These are phyloP conservation scores for Collybiopsis confluens DNA, from an alignment of 768 basidiomycete genomes.

Conservation along the genomic window DNA sequence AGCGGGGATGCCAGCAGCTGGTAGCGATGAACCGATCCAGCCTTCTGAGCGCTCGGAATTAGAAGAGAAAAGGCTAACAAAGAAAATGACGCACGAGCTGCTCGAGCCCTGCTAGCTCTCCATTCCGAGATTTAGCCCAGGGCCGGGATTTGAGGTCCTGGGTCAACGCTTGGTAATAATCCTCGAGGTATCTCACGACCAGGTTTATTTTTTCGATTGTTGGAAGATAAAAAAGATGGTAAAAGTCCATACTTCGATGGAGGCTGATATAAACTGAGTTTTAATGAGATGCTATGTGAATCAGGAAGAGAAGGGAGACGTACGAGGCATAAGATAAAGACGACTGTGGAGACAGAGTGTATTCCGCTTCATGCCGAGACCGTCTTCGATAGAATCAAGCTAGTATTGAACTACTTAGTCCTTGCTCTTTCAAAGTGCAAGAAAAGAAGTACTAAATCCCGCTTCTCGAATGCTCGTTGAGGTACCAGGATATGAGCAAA, in stretches of 20 bases:
- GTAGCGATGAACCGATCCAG: no score
- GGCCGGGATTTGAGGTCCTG: background rate
- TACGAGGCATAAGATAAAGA: background rate
- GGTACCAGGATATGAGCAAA: background rate
- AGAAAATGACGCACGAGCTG: background rate
- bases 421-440: background rate
- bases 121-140: background rate
- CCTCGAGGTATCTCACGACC: background rate
- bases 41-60: no score
- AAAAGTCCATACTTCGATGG: background rate
- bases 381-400: background rate
- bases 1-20: no score
- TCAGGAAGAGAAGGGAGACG: background rate
- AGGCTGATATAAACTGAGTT: background rate
- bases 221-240: background rate
- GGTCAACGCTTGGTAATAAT: background rate
- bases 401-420: background rate
- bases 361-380: background rate
- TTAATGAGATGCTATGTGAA: background rate
- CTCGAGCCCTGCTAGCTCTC: background rate
- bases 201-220: background rate
- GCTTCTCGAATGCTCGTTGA: background rate
- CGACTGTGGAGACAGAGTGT: background rate
- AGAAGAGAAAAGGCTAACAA: no score
- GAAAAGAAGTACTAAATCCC: background rate